Base-by-base conservation (phyloP, 2,329 filamentous ascomycete genomes). In the Coniochaeta sp. region DNA sequence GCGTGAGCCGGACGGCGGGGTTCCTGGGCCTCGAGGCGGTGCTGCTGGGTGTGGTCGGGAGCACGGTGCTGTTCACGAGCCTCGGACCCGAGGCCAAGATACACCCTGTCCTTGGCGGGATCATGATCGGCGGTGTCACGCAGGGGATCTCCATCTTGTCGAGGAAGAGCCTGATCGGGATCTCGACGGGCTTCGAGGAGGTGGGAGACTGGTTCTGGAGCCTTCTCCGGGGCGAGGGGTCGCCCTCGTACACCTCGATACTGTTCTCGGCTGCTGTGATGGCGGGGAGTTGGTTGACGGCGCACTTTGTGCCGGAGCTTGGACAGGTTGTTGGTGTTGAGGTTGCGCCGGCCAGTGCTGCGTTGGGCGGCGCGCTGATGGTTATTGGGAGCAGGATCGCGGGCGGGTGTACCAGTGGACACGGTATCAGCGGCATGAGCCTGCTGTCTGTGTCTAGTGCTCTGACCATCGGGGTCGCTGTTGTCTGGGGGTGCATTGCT, bases 391-490 rank as follows among this genome's bases (percentile, higher is more conserved):
- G 85, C 1, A 79, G 86, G 55, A 67, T 88, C 57, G 86, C 83
- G 0, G 86, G 85, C 2, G 87, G 87, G 0, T 90, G 87, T 64
- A 88, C 87, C 0, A 86, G 83, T 6, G 87, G 87, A 0, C 87
- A 90, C 67, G 87, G 87, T 0, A 84, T 89, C 62, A 88, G 83
- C 60, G 87, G 87, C 0, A 79, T 89, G 66, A 81, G 82, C 17
- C 74, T 86, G 60, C 73, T 89, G 40, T 85, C 82, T 0, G 73
- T 81, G 3, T 82, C 85, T 7, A 89, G 86, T 66, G 76, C 88
- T 58, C 69, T 89, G 7, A 86, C 83, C 0, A 84, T 89, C 24
- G 79, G 72, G 3, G 73, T 78, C 8, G 80, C 86, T 66, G 88
- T 89, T 74, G 63, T 22, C 14, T 58, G 55, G 8, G 63, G 62